phyloP scores from a whole-genome alignment of 129 eudicot genomes.

The Tanacetum coccineum region DNA sequence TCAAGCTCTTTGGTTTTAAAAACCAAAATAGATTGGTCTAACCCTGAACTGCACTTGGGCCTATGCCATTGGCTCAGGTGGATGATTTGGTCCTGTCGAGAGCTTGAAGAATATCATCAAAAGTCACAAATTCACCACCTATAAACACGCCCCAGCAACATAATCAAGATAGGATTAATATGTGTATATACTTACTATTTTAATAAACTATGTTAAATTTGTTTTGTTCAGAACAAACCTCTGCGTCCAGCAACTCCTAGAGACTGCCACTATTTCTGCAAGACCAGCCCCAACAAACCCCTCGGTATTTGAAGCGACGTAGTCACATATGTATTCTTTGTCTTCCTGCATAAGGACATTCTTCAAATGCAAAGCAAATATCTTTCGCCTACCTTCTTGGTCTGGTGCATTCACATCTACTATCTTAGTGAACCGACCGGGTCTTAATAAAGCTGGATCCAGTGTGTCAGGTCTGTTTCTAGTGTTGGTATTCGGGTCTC shows the following conservation, averaged over 20 bases:
- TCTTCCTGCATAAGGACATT: too few relatives aligned
- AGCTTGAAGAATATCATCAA: background rate
- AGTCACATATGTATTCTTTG: too few relatives aligned
- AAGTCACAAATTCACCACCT: background rate
- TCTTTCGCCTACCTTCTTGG: too few relatives aligned
- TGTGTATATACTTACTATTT: background rate
- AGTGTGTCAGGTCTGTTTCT: constrained; percentile 81
- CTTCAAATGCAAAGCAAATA: too few relatives aligned
- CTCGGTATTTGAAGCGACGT: too few relatives aligned
- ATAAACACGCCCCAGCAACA: background rate
- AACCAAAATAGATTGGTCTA: constrained; percentile 28
- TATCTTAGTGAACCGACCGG: constrained; percentile 52
- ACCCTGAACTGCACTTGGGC: constrained; percentile 17
- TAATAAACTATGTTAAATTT: background rate
- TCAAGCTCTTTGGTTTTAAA: background rate
- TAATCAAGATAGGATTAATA: background rate
- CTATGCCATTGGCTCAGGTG: constrained; percentile 7
- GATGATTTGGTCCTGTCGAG: too few relatives aligned
- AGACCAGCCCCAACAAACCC: too few relatives aligned
- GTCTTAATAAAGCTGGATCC: constrained; percentile 90
- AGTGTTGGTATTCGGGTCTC: too few relatives aligned
- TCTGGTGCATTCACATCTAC: too few relatives aligned
- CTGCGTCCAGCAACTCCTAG: too few relatives aligned
- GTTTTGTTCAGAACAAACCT: background rate
- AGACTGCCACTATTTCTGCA: too few relatives aligned